A percentile compares a stretch with the other conserved stretches of the same genome.
phyloP scores from a whole-genome alignment of 1,284 basidiomycete genomes.

The Apiotrichum gamsii region DNA sequence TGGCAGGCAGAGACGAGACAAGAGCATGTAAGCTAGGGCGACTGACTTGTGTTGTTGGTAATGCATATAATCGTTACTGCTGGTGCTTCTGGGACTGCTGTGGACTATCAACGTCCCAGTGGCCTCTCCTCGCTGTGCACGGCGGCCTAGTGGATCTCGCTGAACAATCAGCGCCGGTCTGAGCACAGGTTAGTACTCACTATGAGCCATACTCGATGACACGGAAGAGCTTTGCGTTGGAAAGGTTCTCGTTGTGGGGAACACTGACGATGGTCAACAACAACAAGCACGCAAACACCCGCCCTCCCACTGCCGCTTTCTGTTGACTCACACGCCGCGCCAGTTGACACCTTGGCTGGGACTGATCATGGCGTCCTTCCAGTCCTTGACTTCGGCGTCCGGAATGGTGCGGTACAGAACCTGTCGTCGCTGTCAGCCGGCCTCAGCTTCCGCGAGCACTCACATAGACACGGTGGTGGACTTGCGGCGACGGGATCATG shows the following conservation, averaged over 20 bases:
- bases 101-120: no score
- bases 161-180: background rate
- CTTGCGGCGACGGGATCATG: constrained; percentile 36
- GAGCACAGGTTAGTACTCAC: constrained; percentile 30
- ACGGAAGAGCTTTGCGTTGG: constrained; percentile 38
- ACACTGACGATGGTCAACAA: constrained; percentile 19
- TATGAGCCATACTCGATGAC: constrained; percentile 44
- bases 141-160: background rate
- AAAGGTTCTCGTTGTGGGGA: constrained; percentile 28
- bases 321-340: constrained; percentile 30
- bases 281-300: background rate
- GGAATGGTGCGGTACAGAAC: constrained; percentile 37
- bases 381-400: constrained; percentile 36
- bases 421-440: constrained; percentile 11
- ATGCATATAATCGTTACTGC: no score
- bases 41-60: no score
- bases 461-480: constrained; percentile 36
- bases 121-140: no score
- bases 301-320: background rate
- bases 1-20: no score
- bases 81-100: no score
- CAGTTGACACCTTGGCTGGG: constrained; percentile 43
- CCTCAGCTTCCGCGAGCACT: constrained; percentile 1
- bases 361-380: constrained; percentile 29
- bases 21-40: no score